A percentile compares a stretch with the other conserved stretches of the same genome.
Conservation (phyloP, 2,329 filamentous ascomycete genomes). For the Rachicladosporium sp. region DNA sequence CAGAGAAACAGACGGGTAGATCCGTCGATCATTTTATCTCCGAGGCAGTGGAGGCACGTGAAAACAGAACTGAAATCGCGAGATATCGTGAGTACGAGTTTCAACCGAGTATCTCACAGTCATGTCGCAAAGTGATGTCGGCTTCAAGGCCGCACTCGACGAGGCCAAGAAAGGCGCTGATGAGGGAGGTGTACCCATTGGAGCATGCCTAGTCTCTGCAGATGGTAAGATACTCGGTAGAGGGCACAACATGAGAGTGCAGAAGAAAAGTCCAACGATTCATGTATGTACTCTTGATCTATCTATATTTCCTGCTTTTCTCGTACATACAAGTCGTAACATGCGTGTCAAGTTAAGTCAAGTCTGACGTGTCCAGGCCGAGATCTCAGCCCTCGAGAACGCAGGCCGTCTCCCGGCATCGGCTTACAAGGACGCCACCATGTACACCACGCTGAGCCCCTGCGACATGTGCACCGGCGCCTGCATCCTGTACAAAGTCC, state of each 20-base stretch:
- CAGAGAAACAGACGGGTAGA: too few species aligned
- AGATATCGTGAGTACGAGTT: too few species aligned
- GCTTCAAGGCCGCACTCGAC: slow-evolving; percentile 46
- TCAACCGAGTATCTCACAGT: too few species aligned
- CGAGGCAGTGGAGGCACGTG: too few species aligned
- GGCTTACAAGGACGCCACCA: slow-evolving; percentile 59
- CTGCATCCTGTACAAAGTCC: slow-evolving; percentile 63
- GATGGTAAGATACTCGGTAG: slow-evolving; percentile 59
- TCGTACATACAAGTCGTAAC: too few species aligned
- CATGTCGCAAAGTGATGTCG: slow-evolving; percentile 29
- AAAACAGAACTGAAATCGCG: too few species aligned
- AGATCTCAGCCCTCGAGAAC: slow-evolving; percentile 64
- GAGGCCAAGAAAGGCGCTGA: slow-evolving; percentile 42
- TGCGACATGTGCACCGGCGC: slow-evolving; percentile 76
- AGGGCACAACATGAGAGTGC: slow-evolving; percentile 64
- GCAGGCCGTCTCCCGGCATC: slow-evolving; percentile 59
- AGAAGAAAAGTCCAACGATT: slow-evolving; percentile 57
- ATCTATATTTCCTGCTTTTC: too few species aligned
- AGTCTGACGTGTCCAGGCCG: slow-evolving; percentile 40
- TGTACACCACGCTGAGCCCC: slow-evolving; percentile 70
- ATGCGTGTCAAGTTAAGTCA: too few species aligned
- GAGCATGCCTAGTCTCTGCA: slow-evolving; percentile 51
- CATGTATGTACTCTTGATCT: slow-evolving; percentile 39
- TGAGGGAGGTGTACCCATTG: slow-evolving; percentile 48
- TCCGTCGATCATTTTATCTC: too few species aligned